Base-by-base conservation (phyloP, 164 flowering plant species). In the Magnolia kwangsiensis region DNA sequence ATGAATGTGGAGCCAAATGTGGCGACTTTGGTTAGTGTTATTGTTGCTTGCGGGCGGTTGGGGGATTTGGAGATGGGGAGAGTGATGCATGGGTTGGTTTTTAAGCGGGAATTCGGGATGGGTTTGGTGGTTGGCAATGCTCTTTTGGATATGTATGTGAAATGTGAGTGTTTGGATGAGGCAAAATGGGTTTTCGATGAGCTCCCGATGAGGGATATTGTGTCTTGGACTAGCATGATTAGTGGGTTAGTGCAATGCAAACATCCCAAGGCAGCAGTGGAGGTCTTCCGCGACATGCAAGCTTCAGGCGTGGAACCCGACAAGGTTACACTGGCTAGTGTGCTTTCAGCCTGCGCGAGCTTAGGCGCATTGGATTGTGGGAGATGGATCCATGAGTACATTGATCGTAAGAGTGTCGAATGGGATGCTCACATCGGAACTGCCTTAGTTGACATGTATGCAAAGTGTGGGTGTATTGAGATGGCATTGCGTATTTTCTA, bases 301-400 rank as follows among this genome's bases (percentile, higher is more conserved):
- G 21, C 18, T 1, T 81, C 80, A 2, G 85, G 85, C 3, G 19
- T 83, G 27, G 80, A 82, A 63, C 90, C 89, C 37, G 88, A 89
- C 78, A 77, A 72, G 79, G 67, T 83, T 10, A 79, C 86, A 10
- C 80, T 88, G 31, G 82, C 88, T 58, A 85, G 84, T 50, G 89
- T 87, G 45, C 89, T 89, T 50, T 85, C 89, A 1, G 92, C 92
- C 23, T 89, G 90, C 77, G 89, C 90, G 10, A 82, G 83, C 76
- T 79, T 87, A 63, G 92, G 90, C 20, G 85, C 82, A 65, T 78
- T 88, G 45, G 88, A 82, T 72, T 79, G 66, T 67, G 90, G 92
- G 11, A 84, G 84, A 77, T 87, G 89, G 88, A 80, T 89, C 18
- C 88, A 86, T 27, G 83, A 88, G 78, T 87, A 82, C 69, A 80